phyloP scores from a whole-genome alignment of 2,329 filamentous ascomycete genomes.

The Penicillium frequentans region DNA sequence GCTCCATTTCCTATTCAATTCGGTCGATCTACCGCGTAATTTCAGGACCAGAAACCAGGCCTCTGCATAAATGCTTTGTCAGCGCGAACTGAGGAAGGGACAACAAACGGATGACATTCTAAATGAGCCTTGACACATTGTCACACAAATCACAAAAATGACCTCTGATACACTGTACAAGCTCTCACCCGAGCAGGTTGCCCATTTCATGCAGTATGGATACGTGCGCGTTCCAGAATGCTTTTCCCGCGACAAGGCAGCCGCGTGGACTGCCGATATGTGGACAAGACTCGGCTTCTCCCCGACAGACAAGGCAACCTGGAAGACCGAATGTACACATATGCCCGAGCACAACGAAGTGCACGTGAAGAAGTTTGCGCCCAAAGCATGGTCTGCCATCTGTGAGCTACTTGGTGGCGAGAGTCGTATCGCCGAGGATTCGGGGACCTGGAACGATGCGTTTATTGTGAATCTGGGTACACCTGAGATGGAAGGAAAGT shows the following conservation, averaged over 20 bases:
- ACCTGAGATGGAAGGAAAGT: conserved; percentile 51
- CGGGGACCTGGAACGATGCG: conserved; percentile 63
- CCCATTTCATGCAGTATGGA: conserved; percentile 57
- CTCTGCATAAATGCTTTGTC: not conserved
- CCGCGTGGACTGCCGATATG: conserved; percentile 50
- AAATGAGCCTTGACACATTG: not conserved
- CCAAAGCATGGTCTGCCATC: conserved; percentile 66
- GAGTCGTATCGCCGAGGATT: conserved; percentile 50
- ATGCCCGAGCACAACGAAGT: conserved; percentile 64
- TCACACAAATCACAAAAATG: not conserved
- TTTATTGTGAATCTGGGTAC: conserved; percentile 71
- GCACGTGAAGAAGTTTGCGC: conserved; percentile 57
- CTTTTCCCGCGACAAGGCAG: conserved; percentile 51
- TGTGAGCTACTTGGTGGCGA: conserved; percentile 66
- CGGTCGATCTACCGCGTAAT: not conserved
- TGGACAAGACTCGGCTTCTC: conserved; percentile 68
- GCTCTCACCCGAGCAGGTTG: conserved; percentile 50
- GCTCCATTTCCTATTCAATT: not conserved
- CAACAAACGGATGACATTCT: not conserved
- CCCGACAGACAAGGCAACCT: conserved; percentile 63
- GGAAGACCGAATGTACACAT: conserved; percentile 62
- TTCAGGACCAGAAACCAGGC: not conserved
- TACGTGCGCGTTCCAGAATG: conserved; percentile 56
- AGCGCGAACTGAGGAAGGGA: not conserved
- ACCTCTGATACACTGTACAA: conserved; percentile 1